phyloP scores from a whole-genome alignment of 345 rosid genomes.

The Excoecaria cochinchinensis region DNA sequence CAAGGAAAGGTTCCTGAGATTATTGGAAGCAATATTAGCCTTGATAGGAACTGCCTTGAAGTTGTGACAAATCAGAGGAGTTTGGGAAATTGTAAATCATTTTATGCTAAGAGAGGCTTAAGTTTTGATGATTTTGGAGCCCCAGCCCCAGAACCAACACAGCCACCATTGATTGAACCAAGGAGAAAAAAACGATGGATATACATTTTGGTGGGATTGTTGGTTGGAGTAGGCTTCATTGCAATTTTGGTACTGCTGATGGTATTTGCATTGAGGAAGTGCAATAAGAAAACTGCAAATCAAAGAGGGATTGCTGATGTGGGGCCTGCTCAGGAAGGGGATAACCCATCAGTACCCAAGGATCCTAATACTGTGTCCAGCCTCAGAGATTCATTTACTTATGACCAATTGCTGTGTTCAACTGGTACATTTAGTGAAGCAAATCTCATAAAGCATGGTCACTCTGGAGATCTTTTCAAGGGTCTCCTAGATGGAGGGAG shows the following conservation, averaged over 20 bases:
- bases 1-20: slow-evolving; percentile 23
- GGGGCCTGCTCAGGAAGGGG: slow-evolving; percentile 63
- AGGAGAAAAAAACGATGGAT: slow-evolving; percentile 25
- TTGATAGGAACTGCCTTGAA: slow-evolving; percentile 24
- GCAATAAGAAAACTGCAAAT: slow-evolving; percentile 26
- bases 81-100: slow-evolving; percentile 20
- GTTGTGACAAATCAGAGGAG: slow-evolving; percentile 18
- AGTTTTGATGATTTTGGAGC: slow-evolving; percentile 14
- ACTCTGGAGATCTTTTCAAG: slow-evolving; percentile 33
- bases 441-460: slow-evolving; percentile 32
- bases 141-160: neutral
- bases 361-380: slow-evolving; percentile 8
- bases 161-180: neutral
- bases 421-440: slow-evolving; percentile 23
- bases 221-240: slow-evolving; percentile 30
- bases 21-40: slow-evolving; percentile 8
- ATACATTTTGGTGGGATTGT: slow-evolving; percentile 27
- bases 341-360: slow-evolving; percentile 19
- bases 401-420: slow-evolving; percentile 17
- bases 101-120: slow-evolving; percentile 24
- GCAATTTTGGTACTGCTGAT: slow-evolving; percentile 36
- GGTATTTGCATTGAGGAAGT: slow-evolving; percentile 36
- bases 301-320: slow-evolving; percentile 47
- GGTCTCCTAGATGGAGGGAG: slow-evolving; percentile 25
- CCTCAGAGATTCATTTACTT: slow-evolving; percentile 25